Evolutionary conservation across 129 eudicot species (phyloP).

Genomic region (Flaveria trinervia): DNA sequence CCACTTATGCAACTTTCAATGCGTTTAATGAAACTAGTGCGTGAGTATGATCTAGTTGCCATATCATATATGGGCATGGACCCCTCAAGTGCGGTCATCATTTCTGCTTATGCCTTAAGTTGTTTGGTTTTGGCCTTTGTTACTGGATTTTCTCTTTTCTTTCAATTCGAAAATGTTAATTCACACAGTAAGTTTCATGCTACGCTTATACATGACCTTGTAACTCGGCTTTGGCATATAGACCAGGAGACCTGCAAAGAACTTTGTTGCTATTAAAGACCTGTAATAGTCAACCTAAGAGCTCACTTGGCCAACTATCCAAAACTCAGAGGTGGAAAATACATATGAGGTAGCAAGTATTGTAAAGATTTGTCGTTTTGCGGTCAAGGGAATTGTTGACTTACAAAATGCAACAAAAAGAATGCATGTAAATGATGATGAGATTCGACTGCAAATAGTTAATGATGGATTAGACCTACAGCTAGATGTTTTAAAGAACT

Average conservation of each 20-base stretch:
- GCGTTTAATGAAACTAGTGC: conserved; percentile 51
- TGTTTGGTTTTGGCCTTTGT: conserved; percentile 83
- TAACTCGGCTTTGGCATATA: conserved; percentile 49
- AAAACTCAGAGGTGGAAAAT: conserved; percentile 31
- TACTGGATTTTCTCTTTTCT: conserved; percentile 54
- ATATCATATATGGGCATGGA: conserved; percentile 59
- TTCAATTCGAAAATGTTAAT: conserved; percentile 17
- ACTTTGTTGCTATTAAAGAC: conserved; percentile 47
- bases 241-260: conserved; percentile 53
- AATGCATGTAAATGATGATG: conserved; percentile 26
- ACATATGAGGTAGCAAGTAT: conserved; percentile 43
- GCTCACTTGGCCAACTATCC: conserved; percentile 28
- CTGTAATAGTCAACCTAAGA: conserved; percentile 37
- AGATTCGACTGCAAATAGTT: conserved; percentile 22
- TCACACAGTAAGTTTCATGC: conserved; percentile 35
- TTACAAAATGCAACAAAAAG: conserved; percentile 44
- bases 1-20: conserved; percentile 45
- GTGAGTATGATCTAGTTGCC: conserved; percentile 63
- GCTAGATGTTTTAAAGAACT: conserved; percentile 39
- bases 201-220: conserved; percentile 55
- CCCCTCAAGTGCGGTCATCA: conserved; percentile 39
- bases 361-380: conserved; percentile 42
- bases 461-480: conserved; percentile 43
- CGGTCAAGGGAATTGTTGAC: conserved; percentile 46
- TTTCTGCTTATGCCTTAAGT: conserved; percentile 64